These are phyloP conservation scores for Brasilioporus rufonigricans DNA, from an alignment of 768 basidiomycete genomes.

Conservation along the genomic window DNA sequence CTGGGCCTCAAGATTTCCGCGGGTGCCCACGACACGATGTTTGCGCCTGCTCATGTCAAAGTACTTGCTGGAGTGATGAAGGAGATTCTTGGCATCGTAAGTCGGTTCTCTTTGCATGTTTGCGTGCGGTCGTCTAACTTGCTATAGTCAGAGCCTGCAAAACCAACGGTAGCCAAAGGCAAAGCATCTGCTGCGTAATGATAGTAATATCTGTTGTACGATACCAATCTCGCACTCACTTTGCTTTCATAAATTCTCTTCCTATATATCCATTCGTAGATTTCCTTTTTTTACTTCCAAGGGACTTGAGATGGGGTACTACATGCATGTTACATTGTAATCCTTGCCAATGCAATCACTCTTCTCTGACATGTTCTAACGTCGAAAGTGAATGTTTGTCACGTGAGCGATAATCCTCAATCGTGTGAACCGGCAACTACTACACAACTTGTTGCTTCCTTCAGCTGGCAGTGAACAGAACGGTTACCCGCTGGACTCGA, in stretches of 20 bases:
- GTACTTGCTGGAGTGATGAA: constrained; percentile 27
- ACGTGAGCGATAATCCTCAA: constrained; percentile 11
- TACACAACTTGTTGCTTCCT: too few relatives aligned
- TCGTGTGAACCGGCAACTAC: too few relatives aligned
- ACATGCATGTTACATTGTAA: neutral
- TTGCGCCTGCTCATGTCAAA: constrained; percentile 32
- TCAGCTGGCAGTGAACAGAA: neutral
- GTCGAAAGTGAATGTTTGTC: neutral
- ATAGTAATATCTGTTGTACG: neutral
- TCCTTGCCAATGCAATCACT: neutral
- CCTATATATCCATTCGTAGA: neutral
- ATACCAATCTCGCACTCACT: neutral
- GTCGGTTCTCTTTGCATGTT: neutral
- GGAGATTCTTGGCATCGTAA: constrained; percentile 14
- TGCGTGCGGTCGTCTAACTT: neutral
- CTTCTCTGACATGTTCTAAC: too few relatives aligned
- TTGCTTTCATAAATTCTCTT: neutral
- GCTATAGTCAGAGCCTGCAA: neutral
- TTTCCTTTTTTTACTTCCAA: neutral
- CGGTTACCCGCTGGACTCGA: neutral
- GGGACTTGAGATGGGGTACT: neutral
- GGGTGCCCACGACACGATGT: constrained; percentile 32
- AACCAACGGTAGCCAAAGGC: neutral
- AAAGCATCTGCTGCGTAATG: constrained; percentile 1
- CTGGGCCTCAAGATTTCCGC: constrained; percentile 27